Evolutionary conservation across 148 eudicot species (phyloP), one percentile per base, ranked within the genome.

Genomic region (Heliosperma pusillum): DNA sequence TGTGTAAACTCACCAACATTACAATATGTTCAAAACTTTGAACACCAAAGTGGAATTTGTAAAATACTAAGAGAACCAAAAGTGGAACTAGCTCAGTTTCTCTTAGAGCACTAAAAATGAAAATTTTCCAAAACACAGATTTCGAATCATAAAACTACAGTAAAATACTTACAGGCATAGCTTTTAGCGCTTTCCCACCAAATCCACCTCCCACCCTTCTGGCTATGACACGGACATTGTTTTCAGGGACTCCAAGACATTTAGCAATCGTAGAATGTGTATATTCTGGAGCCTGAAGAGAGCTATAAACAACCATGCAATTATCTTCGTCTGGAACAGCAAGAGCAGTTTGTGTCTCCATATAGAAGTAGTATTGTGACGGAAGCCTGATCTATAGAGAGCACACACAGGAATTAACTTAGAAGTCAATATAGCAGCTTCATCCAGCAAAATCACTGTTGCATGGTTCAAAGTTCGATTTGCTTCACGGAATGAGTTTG

Each of bases 161-260:
- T 21, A 72, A 55, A 47, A 77, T 71, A 88, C 98, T 90, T 72
- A 90, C 96, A 61, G 90, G 92, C 80, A 88, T 86, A 62, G 96
- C 77, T 87, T 70, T 85, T 30, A 84, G 27, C 36, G 85, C 86
- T 83, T 95, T 95, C 76, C 99, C 99, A 70, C 99, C 99, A 76
- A 92, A 95, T 53, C 97, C 99, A 13, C 99, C 99, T 59, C 99
- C 99, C 50, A 92, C 90, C 77, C 99, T 83, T 83, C 97, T 86
- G 16, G 97, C 92, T 70, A 95, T 83, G 57, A 95, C 92, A 25
- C 97, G 96, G 42, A 95, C 80, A 69, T 89, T 92, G 82, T 95
- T 88, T 53, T 87, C 96, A 20, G 97, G 96, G 77, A 95, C 69
- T 58, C 93, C 97, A 69, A 95, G 91, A 79, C 96, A 92, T 26